Evolutionary conservation across 1,284 basidiomycete species (phyloP).

Genomic region (Veloboletus limbatus): DNA sequence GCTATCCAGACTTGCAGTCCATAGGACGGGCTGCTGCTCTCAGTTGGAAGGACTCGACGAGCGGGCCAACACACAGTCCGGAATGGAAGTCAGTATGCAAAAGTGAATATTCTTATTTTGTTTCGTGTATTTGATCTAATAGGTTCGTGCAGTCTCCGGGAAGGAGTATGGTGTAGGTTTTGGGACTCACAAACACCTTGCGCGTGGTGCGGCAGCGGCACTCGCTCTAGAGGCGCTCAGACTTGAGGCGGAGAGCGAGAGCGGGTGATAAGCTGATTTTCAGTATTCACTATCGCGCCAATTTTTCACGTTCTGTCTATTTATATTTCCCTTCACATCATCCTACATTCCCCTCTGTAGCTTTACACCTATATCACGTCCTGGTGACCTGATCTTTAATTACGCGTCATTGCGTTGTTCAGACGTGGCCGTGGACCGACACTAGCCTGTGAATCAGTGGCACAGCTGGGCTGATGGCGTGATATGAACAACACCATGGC

Average conservation of each 20-base stretch:
- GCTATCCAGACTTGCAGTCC: slow-evolving; percentile 51
- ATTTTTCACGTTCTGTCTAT: not conserved
- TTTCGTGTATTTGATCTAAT: slow-evolving; percentile 17
- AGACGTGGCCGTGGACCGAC: slow-evolving; percentile 5
- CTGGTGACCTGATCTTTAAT: slow-evolving; percentile 16
- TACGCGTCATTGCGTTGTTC: slow-evolving; percentile 5
- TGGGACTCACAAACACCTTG: slow-evolving; percentile 49
- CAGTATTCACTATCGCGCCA: no score
- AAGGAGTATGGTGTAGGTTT: slow-evolving; percentile 28
- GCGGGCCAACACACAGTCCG: slow-evolving; percentile 47
- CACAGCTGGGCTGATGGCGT: not conserved
- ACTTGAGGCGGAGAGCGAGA: slow-evolving; percentile 20
- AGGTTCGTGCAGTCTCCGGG: slow-evolving; percentile 23
- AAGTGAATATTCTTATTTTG: slow-evolving; percentile 38
- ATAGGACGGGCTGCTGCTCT: slow-evolving; percentile 41
- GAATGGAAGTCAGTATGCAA: slow-evolving; percentile 59
- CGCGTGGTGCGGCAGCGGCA: slow-evolving; percentile 55
- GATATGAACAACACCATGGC: slow-evolving; percentile 12
- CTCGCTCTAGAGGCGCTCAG: slow-evolving; percentile 39
- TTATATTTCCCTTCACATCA: not conserved
- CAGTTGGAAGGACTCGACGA: slow-evolving; percentile 50
- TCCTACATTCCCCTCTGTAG: slow-evolving; percentile 11
- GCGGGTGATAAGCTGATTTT: slow-evolving; percentile 12
- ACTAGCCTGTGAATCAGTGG: slow-evolving; percentile 1
- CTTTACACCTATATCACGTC: slow-evolving; percentile 5